These are phyloP conservation scores for Aureobasidium vineae DNA, from an alignment of 2,329 filamentous ascomycete genomes.

Conservation along the genomic window DNA sequence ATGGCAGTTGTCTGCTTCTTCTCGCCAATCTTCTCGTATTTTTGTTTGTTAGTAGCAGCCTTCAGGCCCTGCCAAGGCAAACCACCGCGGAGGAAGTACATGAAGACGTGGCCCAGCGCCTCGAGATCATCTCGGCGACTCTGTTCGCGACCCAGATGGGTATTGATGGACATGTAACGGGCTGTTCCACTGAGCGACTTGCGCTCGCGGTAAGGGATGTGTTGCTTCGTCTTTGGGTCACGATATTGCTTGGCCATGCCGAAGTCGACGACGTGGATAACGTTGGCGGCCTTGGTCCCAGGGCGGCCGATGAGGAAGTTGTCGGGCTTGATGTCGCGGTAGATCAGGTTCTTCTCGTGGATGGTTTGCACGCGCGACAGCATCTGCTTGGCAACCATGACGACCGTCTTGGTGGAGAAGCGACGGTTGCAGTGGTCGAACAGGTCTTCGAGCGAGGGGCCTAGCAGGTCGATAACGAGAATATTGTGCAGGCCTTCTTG, in stretches of 20 bases:
- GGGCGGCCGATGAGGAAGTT: constrained; percentile 97
- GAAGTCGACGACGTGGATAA: constrained; percentile 98
- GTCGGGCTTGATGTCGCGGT: constrained; percentile 98
- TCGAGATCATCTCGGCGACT: constrained; percentile 95
- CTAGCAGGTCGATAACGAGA: constrained; percentile 93
- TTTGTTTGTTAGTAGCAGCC: constrained; percentile 80
- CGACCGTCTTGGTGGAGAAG: constrained; percentile 95
- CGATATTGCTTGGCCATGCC: constrained; percentile 99
- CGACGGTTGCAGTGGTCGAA: constrained; percentile 96
- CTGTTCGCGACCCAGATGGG: constrained; percentile 92
- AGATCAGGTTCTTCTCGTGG: constrained; percentile 98
- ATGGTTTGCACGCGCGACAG: constrained; percentile 90
- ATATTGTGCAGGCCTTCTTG: constrained; percentile 99
- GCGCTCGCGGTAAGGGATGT: constrained; percentile 95
- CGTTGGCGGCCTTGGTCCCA: constrained; percentile 89
- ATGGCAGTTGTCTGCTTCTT: constrained; percentile 99
- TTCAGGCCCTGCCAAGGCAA: constrained; percentile 68
- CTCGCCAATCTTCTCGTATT: constrained; percentile 99
- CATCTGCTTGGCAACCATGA: constrained; percentile 99
- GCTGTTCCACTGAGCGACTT: constrained; percentile 97
- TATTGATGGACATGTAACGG: constrained; percentile 99
- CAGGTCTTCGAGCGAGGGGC: constrained; percentile 90
- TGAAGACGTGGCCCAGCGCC: constrained; percentile 69
- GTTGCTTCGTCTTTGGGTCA: constrained; percentile 98
- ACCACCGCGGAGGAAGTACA: constrained; percentile 66